Base-by-base conservation (phyloP, 1,284 basidiomycete genomes). In the Fomitopsis palustris region DNA sequence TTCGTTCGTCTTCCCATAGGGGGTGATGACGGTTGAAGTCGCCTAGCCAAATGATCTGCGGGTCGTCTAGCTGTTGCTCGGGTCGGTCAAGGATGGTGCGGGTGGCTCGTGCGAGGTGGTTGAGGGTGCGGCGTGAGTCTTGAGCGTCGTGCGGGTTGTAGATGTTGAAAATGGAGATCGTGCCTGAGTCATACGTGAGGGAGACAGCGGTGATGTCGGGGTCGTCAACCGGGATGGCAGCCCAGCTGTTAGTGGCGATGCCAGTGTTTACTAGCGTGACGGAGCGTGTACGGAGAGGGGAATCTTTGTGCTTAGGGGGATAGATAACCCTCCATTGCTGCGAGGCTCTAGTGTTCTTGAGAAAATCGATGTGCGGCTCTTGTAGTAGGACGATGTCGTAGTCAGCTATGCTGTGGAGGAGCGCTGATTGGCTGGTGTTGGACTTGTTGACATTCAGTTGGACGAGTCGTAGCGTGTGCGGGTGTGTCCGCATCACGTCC, bases 1-100 rank as follows among this genome's bases (percentile, higher is more conserved):
- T 80, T 0, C 59, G 27, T 0, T 62, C 56, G 4, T 75, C 71
- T 5, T 81, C 78, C 81, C 80, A 84, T 0, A 74, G 31, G 0
- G 75, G 77, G 67, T 83, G 78, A 62, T 84, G 81, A n/a, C n/a
- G n/a, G n/a, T n/a, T n/a, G n/a, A n/a, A n/a, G n/a, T n/a, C n/a
- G n/a, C n/a, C n/a, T n/a, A n/a, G n/a, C n/a, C n/a, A n/a, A n/a
- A n/a, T n/a, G n/a, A n/a, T n/a, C n/a, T n/a, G n/a, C n/a, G n/a
- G n/a, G n/a, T n/a, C n/a, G n/a, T n/a, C n/a, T n/a, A n/a, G n/a
- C n/a, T n/a, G n/a, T n/a, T n/a, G n/a, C n/a, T n/a, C n/a, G n/a
- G n/a, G n/a, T n/a, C n/a, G n/a, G n/a, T n/a, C n/a, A n/a, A n/a
- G n/a, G n/a, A n/a, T n/a, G n/a, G n/a, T n/a, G n/a, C n/a, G n/a